A percentile compares a stretch with the other conserved stretches of the same genome.
Evolutionary conservation across 176 grass and related monocot genomes (phyloP).

Genomic region (Lolium multiflorum): DNA sequence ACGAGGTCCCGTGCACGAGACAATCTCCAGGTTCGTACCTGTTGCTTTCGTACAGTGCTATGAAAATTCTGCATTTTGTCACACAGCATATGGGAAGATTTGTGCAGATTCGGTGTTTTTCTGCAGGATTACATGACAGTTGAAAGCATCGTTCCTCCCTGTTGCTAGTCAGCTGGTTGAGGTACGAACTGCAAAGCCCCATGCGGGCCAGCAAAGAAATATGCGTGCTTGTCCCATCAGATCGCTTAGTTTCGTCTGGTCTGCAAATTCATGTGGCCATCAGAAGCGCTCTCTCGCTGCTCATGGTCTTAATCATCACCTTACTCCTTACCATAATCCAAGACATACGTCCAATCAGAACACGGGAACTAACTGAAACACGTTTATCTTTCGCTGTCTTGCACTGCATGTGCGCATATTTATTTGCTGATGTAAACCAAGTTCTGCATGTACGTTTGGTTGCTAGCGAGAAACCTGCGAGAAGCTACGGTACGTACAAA

Average conservation of each 20-base stretch:
- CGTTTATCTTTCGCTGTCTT: not conserved
- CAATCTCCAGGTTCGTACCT: too few species aligned
- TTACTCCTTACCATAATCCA: not conserved
- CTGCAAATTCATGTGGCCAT: not conserved
- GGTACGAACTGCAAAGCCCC: not conserved
- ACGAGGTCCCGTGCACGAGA: too few species aligned
- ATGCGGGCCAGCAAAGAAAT: not conserved
- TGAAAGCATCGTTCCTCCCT: not conserved
- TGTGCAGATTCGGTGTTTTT: not conserved
- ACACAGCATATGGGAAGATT: not conserved
- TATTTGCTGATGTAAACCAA: not conserved
- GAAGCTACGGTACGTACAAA: not conserved
- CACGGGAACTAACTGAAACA: not conserved
- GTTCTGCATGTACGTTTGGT: not conserved
- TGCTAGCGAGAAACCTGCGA: not conserved
- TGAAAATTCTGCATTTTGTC: not conserved
- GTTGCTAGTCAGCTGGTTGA: not conserved
- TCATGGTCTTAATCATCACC: not conserved
- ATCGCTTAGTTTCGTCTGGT: not conserved
- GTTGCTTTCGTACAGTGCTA: too few species aligned
- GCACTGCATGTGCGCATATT: not conserved
- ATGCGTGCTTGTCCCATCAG: not conserved
- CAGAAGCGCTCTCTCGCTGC: not conserved
- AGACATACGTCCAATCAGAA: not conserved
- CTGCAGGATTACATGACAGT: not conserved